Base-by-base conservation (phyloP, 129 eudicot genomes). In the Tagetes patula region DNA sequence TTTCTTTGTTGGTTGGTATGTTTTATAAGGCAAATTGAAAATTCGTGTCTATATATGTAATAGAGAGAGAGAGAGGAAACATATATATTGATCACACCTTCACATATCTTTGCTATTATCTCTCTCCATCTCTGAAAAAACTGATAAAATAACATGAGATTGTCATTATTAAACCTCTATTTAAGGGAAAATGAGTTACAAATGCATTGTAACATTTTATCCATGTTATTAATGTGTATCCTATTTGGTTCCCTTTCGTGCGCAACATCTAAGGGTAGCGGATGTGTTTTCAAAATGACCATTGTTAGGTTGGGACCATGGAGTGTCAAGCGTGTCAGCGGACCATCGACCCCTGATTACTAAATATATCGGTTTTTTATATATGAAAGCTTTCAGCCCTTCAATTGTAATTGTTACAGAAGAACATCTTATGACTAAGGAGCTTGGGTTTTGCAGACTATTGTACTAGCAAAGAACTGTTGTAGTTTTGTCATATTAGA, bases 41-140 rank as follows among this genome's bases (percentile, higher is more conserved):
- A 41, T 8, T 30, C 53, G 55, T 65, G n/a, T 63, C 33, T 46
- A 72, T 66, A 27, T 40, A 42, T 20, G 27, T 20, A 20, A 20
- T 45, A 72, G 38, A 71, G 56, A 79, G 65, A 77, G 55, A 54
- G n/a, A 74, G 65, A 50, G 70, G 63, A 73, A 69, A 78, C 49
- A 8, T 60, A 37, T 47, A 43, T 76, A 45, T 67, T 55, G 80
- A 76, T 75, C 73, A 39, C 66, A 69, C 41, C 69, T 77, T 64
- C 69, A 20, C 6, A 37, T 20, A 27, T 58, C 27, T 56, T 47
- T 3, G 30, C 75, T 77, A 69, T 69, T 58, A 77, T 68, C 62
- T 69, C 75, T 77, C 81, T 14, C 81, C 41, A 55, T 56, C 76
- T 72, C 55, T 72, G 66, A 71, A 72, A 56, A 55, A 55, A 72